Base-by-base conservation (phyloP, 352 stramenopile species). In the Phytophthora macrochlamydospora region DNA sequence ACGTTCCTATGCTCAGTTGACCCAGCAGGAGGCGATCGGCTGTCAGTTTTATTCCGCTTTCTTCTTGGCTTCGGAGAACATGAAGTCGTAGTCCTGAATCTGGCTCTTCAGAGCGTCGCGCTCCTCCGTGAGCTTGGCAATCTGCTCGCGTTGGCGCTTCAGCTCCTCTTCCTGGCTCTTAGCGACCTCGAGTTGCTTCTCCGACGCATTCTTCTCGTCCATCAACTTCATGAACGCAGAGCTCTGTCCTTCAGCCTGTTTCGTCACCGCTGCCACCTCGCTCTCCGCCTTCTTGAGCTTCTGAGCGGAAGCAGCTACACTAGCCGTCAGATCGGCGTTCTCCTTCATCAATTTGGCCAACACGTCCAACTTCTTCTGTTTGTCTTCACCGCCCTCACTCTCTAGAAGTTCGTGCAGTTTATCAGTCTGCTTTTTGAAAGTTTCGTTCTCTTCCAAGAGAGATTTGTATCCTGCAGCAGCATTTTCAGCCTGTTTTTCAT, bases 71-170 rank as follows among this genome's bases (percentile, higher is more conserved):
- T 95, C 87, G 5, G 87, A 78, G 74, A 95, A 95, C 87, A 95
- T 95, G 57, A 95, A 95, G 71, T 95, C 87, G 64, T 95, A 95
- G 67, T 95, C 87, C 57, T 95, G 85, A 51, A 95, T 85, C 66
- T 95, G 87, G 46, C 45, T 81, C 80, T 88, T 91, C 51, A 95
- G 73, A 14, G 85, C 65, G 54, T 93, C 87, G 51, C 85, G 67
- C 38, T 95, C 87, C 7, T 67, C 74, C 62, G 64, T 84, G 14
- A 95, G 69, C 14, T 73, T 74, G 12, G 64, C 63, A 45, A 92
- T 75, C 68, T 88, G 62, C 18, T 81, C 59, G 7, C 61, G 54
- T 66, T 90, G 75, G 5, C 65, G 46, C 46, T 74, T 67, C 9
- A 93, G 62, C 60, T 84, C 77, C 14, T 72, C 52, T 29, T 90